phyloP scores from a whole-genome alignment of 2,329 filamentous ascomycete genomes.

The Elsinoe ampelina region DNA sequence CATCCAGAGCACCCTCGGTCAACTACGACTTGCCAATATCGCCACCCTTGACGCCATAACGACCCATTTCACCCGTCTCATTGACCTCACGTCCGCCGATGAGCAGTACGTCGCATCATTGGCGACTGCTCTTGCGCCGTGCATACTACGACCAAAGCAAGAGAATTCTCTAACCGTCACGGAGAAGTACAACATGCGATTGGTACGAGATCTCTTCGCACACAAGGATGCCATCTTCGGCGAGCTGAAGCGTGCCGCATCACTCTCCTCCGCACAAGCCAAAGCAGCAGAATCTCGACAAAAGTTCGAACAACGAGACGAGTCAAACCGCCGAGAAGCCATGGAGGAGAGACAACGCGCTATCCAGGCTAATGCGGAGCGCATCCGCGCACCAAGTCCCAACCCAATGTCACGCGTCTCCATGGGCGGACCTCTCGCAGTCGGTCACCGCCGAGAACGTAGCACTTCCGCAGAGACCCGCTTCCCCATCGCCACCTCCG shows the following conservation, averaged over 20 bases:
- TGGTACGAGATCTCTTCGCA: slow-evolving; percentile 83
- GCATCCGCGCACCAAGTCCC: slow-evolving; percentile 40
- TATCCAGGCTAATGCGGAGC: slow-evolving; percentile 45
- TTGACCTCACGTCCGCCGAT: slow-evolving; percentile 92
- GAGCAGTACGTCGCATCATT: slow-evolving; percentile 72
- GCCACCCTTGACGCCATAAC: slow-evolving; percentile 96
- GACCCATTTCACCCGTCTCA: slow-evolving; percentile 93
- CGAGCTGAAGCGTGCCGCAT: slow-evolving; percentile 86
- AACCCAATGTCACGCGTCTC: slow-evolving; percentile 14
- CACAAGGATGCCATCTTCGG: slow-evolving; percentile 95
- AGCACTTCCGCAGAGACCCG: slow-evolving; percentile 59
- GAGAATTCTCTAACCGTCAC: slow-evolving; percentile 91
- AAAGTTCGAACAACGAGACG: slow-evolving; percentile 85
- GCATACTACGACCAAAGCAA: slow-evolving; percentile 74
- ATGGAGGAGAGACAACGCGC: slow-evolving; percentile 90
- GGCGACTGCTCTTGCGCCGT: slow-evolving; percentile 67
- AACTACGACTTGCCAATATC: slow-evolving; percentile 92
- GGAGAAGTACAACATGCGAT: slow-evolving; percentile 82
- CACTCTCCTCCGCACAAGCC: slow-evolving; percentile 55
- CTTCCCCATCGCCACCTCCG: slow-evolving; percentile 62
- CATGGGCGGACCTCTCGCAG: slow-evolving; percentile 7
- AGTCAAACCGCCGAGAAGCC: slow-evolving; percentile 85
- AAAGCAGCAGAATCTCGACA: slow-evolving; percentile 47
- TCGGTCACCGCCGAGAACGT: slow-evolving; percentile 66
- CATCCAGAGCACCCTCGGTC: slow-evolving; percentile 88